Evolutionary conservation across 495 filamentous ascomycete species (phyloP), one percentile per base, ranked within the genome.

Genomic region (Hapsidospora chrysogenum): DNA sequence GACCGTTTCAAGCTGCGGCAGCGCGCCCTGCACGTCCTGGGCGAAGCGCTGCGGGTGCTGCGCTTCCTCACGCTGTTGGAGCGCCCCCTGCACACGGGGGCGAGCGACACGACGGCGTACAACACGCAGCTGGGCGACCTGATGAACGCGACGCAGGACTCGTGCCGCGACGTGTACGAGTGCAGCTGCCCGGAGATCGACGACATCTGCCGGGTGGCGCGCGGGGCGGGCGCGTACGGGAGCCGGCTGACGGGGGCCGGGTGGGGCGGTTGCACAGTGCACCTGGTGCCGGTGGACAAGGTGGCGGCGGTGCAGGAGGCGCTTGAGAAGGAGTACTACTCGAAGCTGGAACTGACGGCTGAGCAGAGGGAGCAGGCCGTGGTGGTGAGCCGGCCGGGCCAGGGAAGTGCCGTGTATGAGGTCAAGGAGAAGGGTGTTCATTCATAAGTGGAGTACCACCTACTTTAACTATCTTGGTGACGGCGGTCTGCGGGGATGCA

Each of bases 261-360:
- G 18, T 97, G 89, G 89, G 89, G 89, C 41, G 89, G 89, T 9
- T 96, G 92, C 54, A 85, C 71, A 29, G 87, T 97, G 33, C 92
- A 97, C 56, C 68, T 97, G 38, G 75, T 96, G 31, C 79, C 87
- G 2, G 78, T 75, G 44, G 72, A 83, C 38, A 87, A 80, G 57
- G 80, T 93, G 1, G 75, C 83, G n/a, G 74, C 58, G 25, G 78
- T 97, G 17, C 82, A 70, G 50, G 60, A 68, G 50, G 78, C 77
- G 14, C 78, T 84, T 71, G 66, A 78, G 48, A 61, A 71, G 38
- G 70, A 81, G 52, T 97, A 95, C 50, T 97, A 95, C 52, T 70
- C 70, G 45, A 74, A 76, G 53, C 73, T 80, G 51, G 68, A 75
- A 3, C 67, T 95, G 36, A 75, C 53, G 2, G 67, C 69, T 31